Percentiles rank a stretch among this genome's conserved stretches.
phyloP scores from a whole-genome alignment of 2,329 filamentous ascomycete genomes.

The Pyrenochaeta sp. region DNA sequence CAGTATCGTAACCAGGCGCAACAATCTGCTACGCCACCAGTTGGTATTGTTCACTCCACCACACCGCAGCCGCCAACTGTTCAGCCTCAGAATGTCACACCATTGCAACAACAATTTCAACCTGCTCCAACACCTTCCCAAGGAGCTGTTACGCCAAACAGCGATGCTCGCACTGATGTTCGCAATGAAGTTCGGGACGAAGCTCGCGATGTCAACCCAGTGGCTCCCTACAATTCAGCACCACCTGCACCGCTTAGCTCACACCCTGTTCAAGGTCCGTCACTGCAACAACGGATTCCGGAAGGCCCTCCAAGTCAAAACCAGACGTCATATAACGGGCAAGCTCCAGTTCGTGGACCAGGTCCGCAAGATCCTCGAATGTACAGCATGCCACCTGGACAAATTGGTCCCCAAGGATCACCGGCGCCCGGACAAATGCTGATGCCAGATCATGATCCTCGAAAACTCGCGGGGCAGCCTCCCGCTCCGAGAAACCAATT shows the following conservation, averaged over 20 bases:
- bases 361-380: slow-evolving; percentile 18
- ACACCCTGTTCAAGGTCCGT: slow-evolving; percentile 14
- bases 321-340: slow-evolving; percentile 6
- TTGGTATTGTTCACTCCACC: slow-evolving; percentile 17
- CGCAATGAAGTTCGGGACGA: slow-evolving; percentile 3
- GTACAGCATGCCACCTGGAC: slow-evolving; percentile 11
- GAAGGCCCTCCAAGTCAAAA: slow-evolving; percentile 12
- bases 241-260: slow-evolving; percentile 18
- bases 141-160: slow-evolving; percentile 6
- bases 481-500: slow-evolving; percentile 33
- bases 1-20: slow-evolving; percentile 17
- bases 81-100: slow-evolving; percentile 7
- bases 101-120: slow-evolving; percentile 4
- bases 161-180: too few species aligned
- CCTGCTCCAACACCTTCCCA: slow-evolving; percentile 6
- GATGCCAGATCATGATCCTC: slow-evolving; percentile 19
- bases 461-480: slow-evolving; percentile 12
- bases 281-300: slow-evolving; percentile 7
- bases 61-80: slow-evolving; percentile 10
- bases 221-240: neutral
- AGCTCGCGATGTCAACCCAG: slow-evolving; percentile 1
- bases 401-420: slow-evolving; percentile 14
- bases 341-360: slow-evolving; percentile 12
- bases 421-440: slow-evolving; percentile 13
- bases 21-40: slow-evolving; percentile 5